These are phyloP conservation scores for Artemisia tridentata DNA, from an alignment of 129 eudicot genomes.

Conservation along the genomic window DNA sequence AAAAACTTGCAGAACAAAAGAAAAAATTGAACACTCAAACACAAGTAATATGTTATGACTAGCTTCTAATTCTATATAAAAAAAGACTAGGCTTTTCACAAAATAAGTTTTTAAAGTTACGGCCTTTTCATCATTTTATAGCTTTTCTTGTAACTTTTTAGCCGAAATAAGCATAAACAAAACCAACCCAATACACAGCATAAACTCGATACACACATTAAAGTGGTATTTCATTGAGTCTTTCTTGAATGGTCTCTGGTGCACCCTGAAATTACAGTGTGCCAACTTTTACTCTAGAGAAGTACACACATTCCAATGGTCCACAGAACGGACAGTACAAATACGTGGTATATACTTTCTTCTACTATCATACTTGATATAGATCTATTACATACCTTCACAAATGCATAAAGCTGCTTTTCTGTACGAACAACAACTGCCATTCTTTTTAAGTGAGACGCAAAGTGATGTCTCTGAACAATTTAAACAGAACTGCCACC, in stretches of 20 bases:
- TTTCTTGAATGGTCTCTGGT: constrained; percentile 94
- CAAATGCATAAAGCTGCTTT: constrained; percentile 80
- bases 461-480: constrained; percentile 94
- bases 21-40: too few relatives aligned
- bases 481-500: constrained; percentile 72
- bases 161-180: too few relatives aligned
- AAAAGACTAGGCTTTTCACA: too few relatives aligned
- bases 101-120: too few relatives aligned
- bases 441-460: constrained; percentile 96
- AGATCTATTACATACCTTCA: constrained; percentile 54
- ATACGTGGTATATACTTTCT: not conserved
- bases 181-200: too few relatives aligned
- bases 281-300: not conserved
- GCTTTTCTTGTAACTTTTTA: too few relatives aligned
- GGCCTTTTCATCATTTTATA: too few relatives aligned
- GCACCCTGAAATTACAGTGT: constrained; percentile 72
- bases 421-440: constrained; percentile 91
- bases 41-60: too few relatives aligned
- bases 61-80: too few relatives aligned
- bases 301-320: not conserved
- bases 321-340: constrained; percentile 1
- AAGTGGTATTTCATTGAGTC: constrained; percentile 67
- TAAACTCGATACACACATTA: too few relatives aligned
- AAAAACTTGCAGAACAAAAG: too few relatives aligned
- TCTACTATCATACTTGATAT: too few relatives aligned